phyloP scores from a whole-genome alignment of 2,329 filamentous ascomycete species.

The Penicillium sp. region DNA sequence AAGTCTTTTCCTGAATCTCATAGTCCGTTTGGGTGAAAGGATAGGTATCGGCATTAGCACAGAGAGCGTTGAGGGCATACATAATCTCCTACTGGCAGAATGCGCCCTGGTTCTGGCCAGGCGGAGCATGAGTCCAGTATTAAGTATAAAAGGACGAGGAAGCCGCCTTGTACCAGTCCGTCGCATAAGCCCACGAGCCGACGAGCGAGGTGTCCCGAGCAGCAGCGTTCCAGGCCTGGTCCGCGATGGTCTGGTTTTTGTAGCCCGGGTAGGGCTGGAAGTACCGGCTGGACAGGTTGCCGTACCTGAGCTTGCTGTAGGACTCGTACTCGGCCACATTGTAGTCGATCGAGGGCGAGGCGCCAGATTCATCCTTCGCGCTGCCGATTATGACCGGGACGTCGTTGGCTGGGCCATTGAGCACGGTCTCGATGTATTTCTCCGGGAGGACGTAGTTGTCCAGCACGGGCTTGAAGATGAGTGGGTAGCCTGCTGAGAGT shows the following conservation, averaged over 20 bases:
- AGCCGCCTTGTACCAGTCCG: constrained; percentile 30
- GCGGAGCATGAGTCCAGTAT: constrained; percentile 41
- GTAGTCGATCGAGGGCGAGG: constrained; percentile 24
- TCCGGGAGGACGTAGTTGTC: constrained; percentile 30
- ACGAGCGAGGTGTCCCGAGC: constrained; percentile 28
- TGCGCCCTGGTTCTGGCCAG: constrained; percentile 38
- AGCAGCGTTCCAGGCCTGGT: constrained; percentile 30
- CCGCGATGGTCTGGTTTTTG: constrained; percentile 24
- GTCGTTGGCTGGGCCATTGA: constrained; percentile 34
- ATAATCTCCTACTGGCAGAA: constrained; percentile 44
- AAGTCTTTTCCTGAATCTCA: constrained; percentile 33
- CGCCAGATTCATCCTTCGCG: constrained; percentile 37
- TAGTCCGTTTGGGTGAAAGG: constrained; percentile 31
- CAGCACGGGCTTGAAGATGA: constrained; percentile 34
- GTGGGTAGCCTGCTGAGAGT: constrained; percentile 29
- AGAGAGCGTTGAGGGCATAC: constrained; percentile 43
- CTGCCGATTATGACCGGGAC: constrained; percentile 43
- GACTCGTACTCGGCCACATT: constrained; percentile 30
- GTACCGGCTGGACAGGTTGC: constrained; percentile 27
- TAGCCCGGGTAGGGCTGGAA: constrained; percentile 32
- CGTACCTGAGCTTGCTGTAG: constrained; percentile 38
- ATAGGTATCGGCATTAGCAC: constrained; percentile 33
- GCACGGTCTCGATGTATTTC: constrained; percentile 30
- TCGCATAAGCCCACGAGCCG: constrained; percentile 34
- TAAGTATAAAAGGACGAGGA: constrained; percentile 38